Evolutionary conservation across 352 stramenopile species (phyloP), one percentile per base, ranked within the genome.

Genomic region (Albugo candida): DNA sequence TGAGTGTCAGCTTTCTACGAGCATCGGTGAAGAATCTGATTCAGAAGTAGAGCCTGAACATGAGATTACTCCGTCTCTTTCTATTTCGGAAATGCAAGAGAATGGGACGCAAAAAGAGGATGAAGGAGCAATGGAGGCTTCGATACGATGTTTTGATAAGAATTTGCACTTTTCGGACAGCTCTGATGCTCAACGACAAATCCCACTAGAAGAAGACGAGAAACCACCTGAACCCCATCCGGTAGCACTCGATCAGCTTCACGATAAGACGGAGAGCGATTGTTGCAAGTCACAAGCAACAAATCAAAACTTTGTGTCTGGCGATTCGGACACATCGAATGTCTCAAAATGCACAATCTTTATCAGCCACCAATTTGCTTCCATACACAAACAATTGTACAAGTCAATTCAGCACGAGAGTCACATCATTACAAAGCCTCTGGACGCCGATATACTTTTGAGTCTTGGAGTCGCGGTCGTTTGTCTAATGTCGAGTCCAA

Each of bases 191-290:
- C 38, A 19, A 43, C 3, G 3, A 43, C 3, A 43, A 24, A 19
- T 43, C 8, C 3, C 8, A 24, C 8, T 24, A 8, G 17, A 19
- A 43, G 17, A 8, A 43, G 17, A 19, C 17, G 3, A 43, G 38
- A 43, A 8, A 3, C 3, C 36, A 16, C 14, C 14, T 16, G 36
- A 41, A 41, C 16, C 36, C 14, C 14, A 41, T 41, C 14, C 38
- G 8, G 20, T 3, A 19, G 38, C 17, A 10, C 17, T 19, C 3
- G 20, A 10, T 3, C 3, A 3, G 17, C 20, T 19, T 60, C 65
- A 37, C 75, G 71, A n/a, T 76, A 84, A 19, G 72, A 85, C 64
- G 60, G 61, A 31, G 84, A 88, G 41, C 63, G 72, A 20, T 2
- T 38, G 2, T 17, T 19, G 3, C 3, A 19, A 8, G 8, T 3